A percentile compares a stretch with the other conserved stretches of the same genome.
phyloP scores from a whole-genome alignment of 176 grass and related monocot species.

The Echinochloa phyllopogon region DNA sequence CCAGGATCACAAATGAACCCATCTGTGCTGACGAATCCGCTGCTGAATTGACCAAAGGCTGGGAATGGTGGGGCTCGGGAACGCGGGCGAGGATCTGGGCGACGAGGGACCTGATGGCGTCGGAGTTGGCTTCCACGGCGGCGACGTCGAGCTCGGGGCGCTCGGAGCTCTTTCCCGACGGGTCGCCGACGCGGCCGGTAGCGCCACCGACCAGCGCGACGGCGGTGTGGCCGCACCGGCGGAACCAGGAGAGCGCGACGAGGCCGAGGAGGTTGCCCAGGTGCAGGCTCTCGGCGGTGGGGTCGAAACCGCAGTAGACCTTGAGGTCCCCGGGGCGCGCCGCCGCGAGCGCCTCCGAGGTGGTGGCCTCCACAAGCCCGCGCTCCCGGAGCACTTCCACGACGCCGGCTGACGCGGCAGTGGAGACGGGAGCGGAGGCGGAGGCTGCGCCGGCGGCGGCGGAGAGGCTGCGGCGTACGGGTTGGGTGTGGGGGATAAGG shows the following conservation, averaged over 20 bases:
- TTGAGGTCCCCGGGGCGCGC: slow-evolving; percentile 54
- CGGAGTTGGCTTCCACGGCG: slow-evolving; percentile 61
- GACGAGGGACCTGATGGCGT: slow-evolving; percentile 62
- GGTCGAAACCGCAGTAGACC: slow-evolving; percentile 92
- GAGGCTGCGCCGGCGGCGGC: neutral
- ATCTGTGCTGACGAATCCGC: slow-evolving; percentile 22
- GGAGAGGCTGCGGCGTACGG: slow-evolving; percentile 30
- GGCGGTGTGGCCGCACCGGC: slow-evolving; percentile 78
- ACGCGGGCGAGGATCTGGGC: slow-evolving; percentile 52
- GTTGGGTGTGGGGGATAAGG: slow-evolving; percentile 36
- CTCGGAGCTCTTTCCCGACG: slow-evolving; percentile 83
- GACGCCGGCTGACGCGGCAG: slow-evolving; percentile 44
- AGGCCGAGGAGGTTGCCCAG: slow-evolving; percentile 89
- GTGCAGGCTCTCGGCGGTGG: slow-evolving; percentile 89
- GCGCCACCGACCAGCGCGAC: slow-evolving; percentile 84
- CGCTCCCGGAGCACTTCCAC: slow-evolving; percentile 86
- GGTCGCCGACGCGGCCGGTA: slow-evolving; percentile 80
- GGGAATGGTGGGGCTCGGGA: slow-evolving; percentile 29
- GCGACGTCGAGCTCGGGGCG: slow-evolving; percentile 73
- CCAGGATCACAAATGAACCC: slow-evolving; percentile 78
- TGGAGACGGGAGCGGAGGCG: neutral
- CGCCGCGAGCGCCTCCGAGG: slow-evolving; percentile 60
- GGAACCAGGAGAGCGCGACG: slow-evolving; percentile 91
- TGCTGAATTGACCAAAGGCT: slow-evolving; percentile 8
- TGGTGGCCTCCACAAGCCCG: slow-evolving; percentile 79